Base-by-base conservation (phyloP, 495 filamentous ascomycete species). In the Tuber microsphaerosporum region DNA sequence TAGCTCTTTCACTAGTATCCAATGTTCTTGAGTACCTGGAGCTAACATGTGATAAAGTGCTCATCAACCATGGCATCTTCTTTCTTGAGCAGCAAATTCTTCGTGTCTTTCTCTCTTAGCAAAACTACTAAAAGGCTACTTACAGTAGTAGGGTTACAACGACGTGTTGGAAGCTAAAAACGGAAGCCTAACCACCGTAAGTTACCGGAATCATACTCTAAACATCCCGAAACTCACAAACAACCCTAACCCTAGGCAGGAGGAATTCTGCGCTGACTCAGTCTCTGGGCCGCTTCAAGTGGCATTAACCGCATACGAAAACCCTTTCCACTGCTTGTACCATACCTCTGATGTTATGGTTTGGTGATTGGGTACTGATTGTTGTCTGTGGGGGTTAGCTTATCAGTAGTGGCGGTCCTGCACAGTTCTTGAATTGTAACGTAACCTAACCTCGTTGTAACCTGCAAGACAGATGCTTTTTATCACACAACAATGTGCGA, bases 141-240 rank as follows among this genome's bases (percentile, higher is more conserved):
- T 26, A 26, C 22, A n/a, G 10, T 8, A 26, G 22, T 26, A 3
- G 39, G 76, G 81, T 9, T 76, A 81, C 74, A 87, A 88, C 14
- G 90, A 92, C 82, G 91, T 91, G 90, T 85, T 79, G 39, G 77
- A 75, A 74, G 85, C 92, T 43, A 89, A 90, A 16, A 91, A 90
- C 78, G 88, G 86, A 2, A 84, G 86, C 16, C 82, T 92, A 48
- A 26, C 2, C 26, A 2, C 7, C 26, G n/a, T 12, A 26, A 12
- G 51, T 4, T 14, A 4, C 39, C 39, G 5, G 39, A 2, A n/a
- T n/a, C n/a, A n/a, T 5, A 6, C 51, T 26, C 51, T 8, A 26
- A 56, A 17, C 22, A 14, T 9, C 2, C 10, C n/a, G 9, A 4
- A 56, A 56, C 26, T 26, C 10, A 12, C 0, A 56, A 56, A 56